These are phyloP conservation scores for Suillus discolor DNA, from an alignment of 768 basidiomycete genomes.

Conservation along the genomic window DNA sequence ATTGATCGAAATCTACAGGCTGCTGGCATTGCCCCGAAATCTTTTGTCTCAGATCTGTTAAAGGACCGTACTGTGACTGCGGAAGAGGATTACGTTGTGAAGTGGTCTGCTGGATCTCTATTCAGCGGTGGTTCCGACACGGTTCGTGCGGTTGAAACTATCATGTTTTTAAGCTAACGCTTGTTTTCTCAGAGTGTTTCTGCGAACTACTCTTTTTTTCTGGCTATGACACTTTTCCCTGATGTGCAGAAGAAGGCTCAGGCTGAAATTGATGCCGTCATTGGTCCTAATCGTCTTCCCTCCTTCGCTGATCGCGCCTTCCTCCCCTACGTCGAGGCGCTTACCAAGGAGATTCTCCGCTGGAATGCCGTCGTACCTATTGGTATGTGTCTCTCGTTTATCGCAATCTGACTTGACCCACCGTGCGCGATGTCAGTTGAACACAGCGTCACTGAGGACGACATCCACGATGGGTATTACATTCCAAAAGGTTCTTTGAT, in stretches of 20 bases:
- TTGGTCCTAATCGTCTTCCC: slow-evolving; percentile 25
- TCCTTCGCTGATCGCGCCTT: slow-evolving; percentile 20
- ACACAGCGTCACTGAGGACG: slow-evolving; percentile 25
- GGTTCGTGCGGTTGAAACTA: slow-evolving; percentile 26
- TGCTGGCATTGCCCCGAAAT: slow-evolving; percentile 16
- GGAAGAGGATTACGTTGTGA: slow-evolving; percentile 22
- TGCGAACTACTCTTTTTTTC: slow-evolving; percentile 24
- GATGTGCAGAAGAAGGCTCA: slow-evolving; percentile 27
- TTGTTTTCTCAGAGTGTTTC: slow-evolving; percentile 15
- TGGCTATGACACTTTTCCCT: slow-evolving; percentile 27
- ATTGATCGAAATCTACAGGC: slow-evolving; percentile 14
- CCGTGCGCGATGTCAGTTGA: slow-evolving; percentile 22
- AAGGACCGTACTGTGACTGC: slow-evolving; percentile 11
- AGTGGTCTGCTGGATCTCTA: slow-evolving; percentile 17
- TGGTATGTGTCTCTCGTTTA: slow-evolving; percentile 16
- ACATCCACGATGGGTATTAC: slow-evolving; percentile 14
- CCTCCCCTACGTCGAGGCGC: slow-evolving; percentile 28
- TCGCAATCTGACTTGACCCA: slow-evolving; percentile 44
- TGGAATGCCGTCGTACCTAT: slow-evolving; percentile 23
- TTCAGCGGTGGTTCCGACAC: slow-evolving; percentile 49
- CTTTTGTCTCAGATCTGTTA: slow-evolving; percentile 20
- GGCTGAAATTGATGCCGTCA: slow-evolving; percentile 26
- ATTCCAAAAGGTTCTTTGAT: slow-evolving; percentile 29
- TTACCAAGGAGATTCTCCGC: slow-evolving; percentile 27
- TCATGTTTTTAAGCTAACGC: neutral